Percentiles rank a stretch among this genome's conserved stretches.
Conservation (phyloP, 2,329 filamentous ascomycete species). For the Monilinia fructicola region DNA sequence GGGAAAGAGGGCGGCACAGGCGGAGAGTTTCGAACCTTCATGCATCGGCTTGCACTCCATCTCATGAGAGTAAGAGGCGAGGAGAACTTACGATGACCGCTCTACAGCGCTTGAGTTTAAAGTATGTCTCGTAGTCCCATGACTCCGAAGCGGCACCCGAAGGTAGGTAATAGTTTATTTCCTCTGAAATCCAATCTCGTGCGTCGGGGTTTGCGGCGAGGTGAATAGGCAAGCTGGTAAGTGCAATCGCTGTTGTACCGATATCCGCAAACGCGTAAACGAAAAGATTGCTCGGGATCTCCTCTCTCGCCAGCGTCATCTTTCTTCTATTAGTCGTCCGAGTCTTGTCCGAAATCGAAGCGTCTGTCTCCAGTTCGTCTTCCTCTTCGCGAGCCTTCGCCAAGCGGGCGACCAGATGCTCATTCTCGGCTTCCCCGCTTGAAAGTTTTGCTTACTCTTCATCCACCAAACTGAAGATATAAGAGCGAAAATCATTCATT, state of each 20-base stretch:
- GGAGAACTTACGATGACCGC: background rate
- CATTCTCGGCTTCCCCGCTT: background rate
- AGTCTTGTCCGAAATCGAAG: background rate
- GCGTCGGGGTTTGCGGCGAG: conserved; percentile 2
- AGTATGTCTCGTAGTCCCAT: conserved; percentile 8
- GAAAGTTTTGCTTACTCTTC: background rate
- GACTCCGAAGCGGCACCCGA: background rate
- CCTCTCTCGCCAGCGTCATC: conserved; percentile 9
- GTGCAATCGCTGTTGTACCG: conserved; percentile 1
- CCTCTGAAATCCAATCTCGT: background rate
- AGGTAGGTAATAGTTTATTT: conserved; percentile 9
- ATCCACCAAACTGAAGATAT: conserved; percentile 14
- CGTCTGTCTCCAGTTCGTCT: background rate
- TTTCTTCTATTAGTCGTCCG: background rate
- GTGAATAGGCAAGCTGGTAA: background rate
- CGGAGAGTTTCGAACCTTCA: background rate
- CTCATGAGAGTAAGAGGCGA: background rate
- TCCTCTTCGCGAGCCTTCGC: background rate
- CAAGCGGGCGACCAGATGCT: background rate
- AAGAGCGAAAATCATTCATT: conserved; percentile 2
- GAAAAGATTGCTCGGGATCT: conserved; percentile 16
- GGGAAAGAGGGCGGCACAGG: conserved; percentile 10
- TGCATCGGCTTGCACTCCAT: background rate
- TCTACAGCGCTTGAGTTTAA: background rate
- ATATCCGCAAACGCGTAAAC: conserved; percentile 12